Percentiles rank a stretch among this genome's conserved stretches.
These are phyloP conservation scores for Populus ilicifolia DNA, from an alignment of 345 rosid genomes.

Conservation along the genomic window DNA sequence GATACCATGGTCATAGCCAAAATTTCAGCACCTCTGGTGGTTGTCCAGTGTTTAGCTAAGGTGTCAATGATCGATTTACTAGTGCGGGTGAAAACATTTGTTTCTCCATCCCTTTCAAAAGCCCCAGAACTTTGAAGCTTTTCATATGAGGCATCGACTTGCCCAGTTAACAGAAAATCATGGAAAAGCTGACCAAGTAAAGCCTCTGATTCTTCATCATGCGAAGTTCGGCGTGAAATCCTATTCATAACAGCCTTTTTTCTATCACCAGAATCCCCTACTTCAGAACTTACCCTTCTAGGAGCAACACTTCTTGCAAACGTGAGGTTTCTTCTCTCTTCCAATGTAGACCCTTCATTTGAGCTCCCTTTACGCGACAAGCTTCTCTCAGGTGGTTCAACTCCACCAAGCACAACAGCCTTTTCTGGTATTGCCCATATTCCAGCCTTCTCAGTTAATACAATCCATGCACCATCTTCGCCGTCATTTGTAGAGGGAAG, in stretches of 20 bases:
- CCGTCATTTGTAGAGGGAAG: slow-evolving; percentile 66
- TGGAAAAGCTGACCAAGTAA: slow-evolving; percentile 78
- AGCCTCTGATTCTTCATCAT: slow-evolving; percentile 90
- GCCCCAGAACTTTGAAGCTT: slow-evolving; percentile 73
- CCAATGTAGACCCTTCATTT: slow-evolving; percentile 63
- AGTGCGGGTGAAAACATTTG: slow-evolving; percentile 68
- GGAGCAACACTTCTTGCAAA: slow-evolving; percentile 50
- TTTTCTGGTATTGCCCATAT: slow-evolving; percentile 97
- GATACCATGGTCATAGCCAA: slow-evolving; percentile 67
- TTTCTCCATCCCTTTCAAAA: slow-evolving; percentile 86
- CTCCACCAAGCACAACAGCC: slow-evolving; percentile 80
- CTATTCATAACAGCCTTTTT: slow-evolving; percentile 44
- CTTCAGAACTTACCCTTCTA: slow-evolving; percentile 61
- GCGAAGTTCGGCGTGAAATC: slow-evolving; percentile 55
- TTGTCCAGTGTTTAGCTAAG: slow-evolving; percentile 97
- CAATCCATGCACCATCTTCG: slow-evolving; percentile 89
- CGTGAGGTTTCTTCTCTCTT: slow-evolving; percentile 52
- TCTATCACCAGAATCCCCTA: slow-evolving; percentile 57
- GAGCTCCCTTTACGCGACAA: slow-evolving; percentile 88
- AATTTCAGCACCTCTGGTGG: slow-evolving; percentile 94
- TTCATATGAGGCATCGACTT: slow-evolving; percentile 58
- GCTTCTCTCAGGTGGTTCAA: slow-evolving; percentile 91
- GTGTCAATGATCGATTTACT: slow-evolving; percentile 89
- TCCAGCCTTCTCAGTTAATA: slow-evolving; percentile 89
- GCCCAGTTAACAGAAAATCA: slow-evolving; percentile 61